Percentiles rank a stretch among this genome's conserved stretches.
These are phyloP conservation scores for Gamarada debralockiae DNA, from an alignment of 495 filamentous ascomycete genomes.

Conservation along the genomic window DNA sequence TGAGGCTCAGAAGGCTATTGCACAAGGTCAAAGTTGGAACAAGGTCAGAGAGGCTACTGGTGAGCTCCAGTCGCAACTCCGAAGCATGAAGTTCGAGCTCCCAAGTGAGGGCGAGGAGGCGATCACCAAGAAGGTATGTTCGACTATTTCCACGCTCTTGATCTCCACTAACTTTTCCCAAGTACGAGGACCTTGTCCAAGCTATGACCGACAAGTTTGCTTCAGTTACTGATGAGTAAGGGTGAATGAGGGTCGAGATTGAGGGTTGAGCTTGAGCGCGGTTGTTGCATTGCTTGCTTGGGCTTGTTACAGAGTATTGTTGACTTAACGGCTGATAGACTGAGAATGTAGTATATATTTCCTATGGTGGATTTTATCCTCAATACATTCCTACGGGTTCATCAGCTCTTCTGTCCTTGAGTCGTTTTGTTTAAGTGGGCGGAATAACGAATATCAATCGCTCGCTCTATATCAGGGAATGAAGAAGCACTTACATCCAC, in stretches of 20 bases:
- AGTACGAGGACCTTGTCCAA: constrained; percentile 91
- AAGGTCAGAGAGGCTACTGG: constrained; percentile 88
- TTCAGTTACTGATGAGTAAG: constrained; percentile 84
- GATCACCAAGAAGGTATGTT: constrained; percentile 70
- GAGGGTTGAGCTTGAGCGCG: not conserved
- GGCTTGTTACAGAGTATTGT: constrained; percentile 12
- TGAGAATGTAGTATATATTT: constrained; percentile 25
- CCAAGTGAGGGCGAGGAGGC: constrained; percentile 71
- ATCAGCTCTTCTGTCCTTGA: too few species aligned
- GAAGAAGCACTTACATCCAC: too few species aligned
- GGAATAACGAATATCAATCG: too few species aligned
- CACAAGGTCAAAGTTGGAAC: constrained; percentile 82
- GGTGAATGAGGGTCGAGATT: not conserved
- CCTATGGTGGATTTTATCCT: constrained; percentile 12
- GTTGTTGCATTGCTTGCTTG: constrained; percentile 17
- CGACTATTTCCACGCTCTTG: not conserved
- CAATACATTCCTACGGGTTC: constrained; percentile 14
- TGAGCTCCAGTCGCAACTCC: constrained; percentile 77
- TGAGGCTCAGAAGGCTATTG: constrained; percentile 91
- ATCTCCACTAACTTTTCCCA: not conserved
- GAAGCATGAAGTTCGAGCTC: constrained; percentile 95
- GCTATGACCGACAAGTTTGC: constrained; percentile 95
- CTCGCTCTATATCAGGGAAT: too few species aligned
- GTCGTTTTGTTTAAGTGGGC: too few species aligned
- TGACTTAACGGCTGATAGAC: not conserved